These are phyloP conservation scores for Metrosideros polymorpha DNA, from an alignment of 441 rosid genomes.

Conservation along the genomic window DNA sequence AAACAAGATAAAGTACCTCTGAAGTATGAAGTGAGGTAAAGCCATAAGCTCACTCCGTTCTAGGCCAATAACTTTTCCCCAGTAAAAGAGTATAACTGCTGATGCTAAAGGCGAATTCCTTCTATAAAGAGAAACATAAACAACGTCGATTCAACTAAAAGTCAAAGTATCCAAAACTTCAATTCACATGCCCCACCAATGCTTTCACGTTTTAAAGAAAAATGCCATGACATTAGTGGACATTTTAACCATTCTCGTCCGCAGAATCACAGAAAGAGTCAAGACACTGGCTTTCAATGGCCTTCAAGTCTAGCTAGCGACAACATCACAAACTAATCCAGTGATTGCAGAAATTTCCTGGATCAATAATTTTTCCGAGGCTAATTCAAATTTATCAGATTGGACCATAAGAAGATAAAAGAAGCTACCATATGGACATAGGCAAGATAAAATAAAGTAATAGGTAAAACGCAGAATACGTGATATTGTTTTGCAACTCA, in stretches of 20 bases:
- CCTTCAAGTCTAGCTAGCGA: background rate
- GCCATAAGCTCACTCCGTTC: background rate
- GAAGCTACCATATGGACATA: background rate
- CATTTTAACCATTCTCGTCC: background rate
- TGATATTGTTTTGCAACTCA: too few species aligned
- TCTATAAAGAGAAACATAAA: background rate
- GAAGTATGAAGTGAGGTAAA: background rate
- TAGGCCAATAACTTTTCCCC: background rate
- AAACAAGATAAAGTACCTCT: background rate
- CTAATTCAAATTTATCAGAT: background rate
- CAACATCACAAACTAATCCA: background rate
- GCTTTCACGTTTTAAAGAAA: background rate
- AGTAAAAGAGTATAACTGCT: background rate
- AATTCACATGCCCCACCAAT: background rate
- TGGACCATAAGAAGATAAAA: background rate
- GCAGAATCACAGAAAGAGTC: background rate
- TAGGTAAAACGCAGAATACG: too few species aligned
- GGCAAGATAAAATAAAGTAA: too few species aligned
- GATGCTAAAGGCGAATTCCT: background rate
- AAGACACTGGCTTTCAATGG: background rate
- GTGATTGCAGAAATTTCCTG: background rate
- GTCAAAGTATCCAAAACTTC: background rate
- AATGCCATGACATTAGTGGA: background rate
- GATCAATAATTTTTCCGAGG: background rate
- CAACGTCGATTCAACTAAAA: background rate